A percentile compares a stretch with the other conserved stretches of the same genome.
Evolutionary conservation across 2,329 filamentous ascomycete species (phyloP).

Genomic region (Blastomyces percursus): DNA sequence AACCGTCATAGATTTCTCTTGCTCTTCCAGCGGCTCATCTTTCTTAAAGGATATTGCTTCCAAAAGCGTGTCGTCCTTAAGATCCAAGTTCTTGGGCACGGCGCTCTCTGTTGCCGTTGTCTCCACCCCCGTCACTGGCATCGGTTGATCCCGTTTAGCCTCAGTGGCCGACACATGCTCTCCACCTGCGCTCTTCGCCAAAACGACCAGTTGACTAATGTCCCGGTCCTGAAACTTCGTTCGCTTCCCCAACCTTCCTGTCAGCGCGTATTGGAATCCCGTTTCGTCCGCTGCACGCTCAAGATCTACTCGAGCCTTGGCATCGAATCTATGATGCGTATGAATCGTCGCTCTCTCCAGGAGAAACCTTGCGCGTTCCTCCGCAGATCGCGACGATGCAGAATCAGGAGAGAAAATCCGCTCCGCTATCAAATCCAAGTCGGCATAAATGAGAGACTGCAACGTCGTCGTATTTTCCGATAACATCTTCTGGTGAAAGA

Average conservation of each 20-base stretch:
- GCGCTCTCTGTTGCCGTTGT: slow-evolving; percentile 21
- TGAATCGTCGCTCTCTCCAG: slow-evolving; percentile 75
- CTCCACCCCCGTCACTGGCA: slow-evolving; percentile 9
- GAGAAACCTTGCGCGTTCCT: slow-evolving; percentile 58
- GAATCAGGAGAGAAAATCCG: slow-evolving; percentile 21
- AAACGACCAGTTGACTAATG: slow-evolving; percentile 76
- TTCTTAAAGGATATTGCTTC: slow-evolving; percentile 74
- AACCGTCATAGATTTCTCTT: slow-evolving; percentile 29
- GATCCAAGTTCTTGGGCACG: slow-evolving; percentile 56
- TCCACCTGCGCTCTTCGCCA: slow-evolving; percentile 59
- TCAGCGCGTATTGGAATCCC: slow-evolving; percentile 71
- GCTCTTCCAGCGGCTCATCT: slow-evolving; percentile 31
- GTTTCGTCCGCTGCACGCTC: slow-evolving; percentile 54
- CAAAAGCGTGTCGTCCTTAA: slow-evolving; percentile 88
- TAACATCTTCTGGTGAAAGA: slow-evolving; percentile 59
- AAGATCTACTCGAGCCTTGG: slow-evolving; percentile 60
- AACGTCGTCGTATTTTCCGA: slow-evolving; percentile 51
- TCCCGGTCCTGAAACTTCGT: slow-evolving; percentile 35
- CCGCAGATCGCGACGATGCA: slow-evolving; percentile 19
- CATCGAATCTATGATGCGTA: slow-evolving; percentile 72
- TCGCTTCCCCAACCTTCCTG: slow-evolving; percentile 67
- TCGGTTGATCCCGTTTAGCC: slow-evolving; percentile 13
- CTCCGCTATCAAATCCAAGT: slow-evolving; percentile 44
- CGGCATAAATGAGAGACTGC: slow-evolving; percentile 50
- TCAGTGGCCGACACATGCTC: slow-evolving; percentile 12